phyloP scores from a whole-genome alignment of 2,329 filamentous ascomycete species.

The Xylaria multiplex region DNA sequence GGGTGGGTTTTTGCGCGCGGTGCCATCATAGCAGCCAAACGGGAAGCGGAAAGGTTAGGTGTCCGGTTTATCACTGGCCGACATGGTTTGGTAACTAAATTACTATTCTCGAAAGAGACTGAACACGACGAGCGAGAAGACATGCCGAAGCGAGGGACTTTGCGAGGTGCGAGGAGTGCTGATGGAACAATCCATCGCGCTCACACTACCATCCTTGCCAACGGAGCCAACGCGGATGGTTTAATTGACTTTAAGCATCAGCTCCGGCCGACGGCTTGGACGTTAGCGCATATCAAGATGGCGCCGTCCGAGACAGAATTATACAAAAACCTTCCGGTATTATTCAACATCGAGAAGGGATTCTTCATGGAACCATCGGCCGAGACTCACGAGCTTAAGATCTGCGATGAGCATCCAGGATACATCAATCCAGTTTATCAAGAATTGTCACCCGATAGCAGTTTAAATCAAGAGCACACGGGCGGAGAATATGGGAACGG shows the following conservation, averaged over 20 bases:
- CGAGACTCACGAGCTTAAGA: slow-evolving; percentile 57
- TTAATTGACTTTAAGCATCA: slow-evolving; percentile 63
- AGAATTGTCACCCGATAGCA: neutral
- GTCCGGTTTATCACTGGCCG: slow-evolving; percentile 58
- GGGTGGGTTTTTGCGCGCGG: slow-evolving; percentile 66
- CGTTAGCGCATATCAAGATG: slow-evolving; percentile 62
- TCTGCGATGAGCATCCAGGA: slow-evolving; percentile 67
- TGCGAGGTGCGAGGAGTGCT: slow-evolving; percentile 55
- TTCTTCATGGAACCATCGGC: slow-evolving; percentile 62
- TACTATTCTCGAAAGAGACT: slow-evolving; percentile 50
- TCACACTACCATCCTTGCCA: slow-evolving; percentile 58
- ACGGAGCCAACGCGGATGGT: slow-evolving; percentile 58
- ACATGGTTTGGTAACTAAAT: slow-evolving; percentile 51
- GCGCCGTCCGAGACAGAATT: slow-evolving; percentile 55
- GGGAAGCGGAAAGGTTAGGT: slow-evolving; percentile 57
- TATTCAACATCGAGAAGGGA: slow-evolving; percentile 59
- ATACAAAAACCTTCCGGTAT: slow-evolving; percentile 61
- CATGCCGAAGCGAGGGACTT: slow-evolving; percentile 41
- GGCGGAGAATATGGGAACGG: neutral
- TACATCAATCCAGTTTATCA: slow-evolving; percentile 59
- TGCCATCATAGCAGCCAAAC: slow-evolving; percentile 57
- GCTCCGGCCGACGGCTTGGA: slow-evolving; percentile 64
- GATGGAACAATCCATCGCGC: slow-evolving; percentile 55
- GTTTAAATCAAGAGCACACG: slow-evolving; percentile 23
- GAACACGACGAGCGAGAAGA: neutral